phyloP scores from a whole-genome alignment of 2,329 filamentous ascomycete species.

The Exserohilum turcica region DNA sequence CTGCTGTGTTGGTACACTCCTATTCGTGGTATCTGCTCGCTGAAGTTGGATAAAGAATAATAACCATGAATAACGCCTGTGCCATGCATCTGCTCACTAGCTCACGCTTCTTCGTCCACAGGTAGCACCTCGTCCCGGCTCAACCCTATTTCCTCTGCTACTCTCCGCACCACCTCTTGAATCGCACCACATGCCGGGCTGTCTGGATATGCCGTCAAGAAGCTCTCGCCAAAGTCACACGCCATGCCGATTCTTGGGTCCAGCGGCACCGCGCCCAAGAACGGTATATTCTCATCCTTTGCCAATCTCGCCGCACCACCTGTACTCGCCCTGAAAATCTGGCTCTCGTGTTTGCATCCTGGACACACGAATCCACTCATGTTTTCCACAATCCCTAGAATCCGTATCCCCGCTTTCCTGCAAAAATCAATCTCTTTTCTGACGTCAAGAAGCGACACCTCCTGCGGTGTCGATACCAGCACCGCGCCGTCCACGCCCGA shows the following conservation, averaged over 20 bases:
- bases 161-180: conserved; percentile 74
- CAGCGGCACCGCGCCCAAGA: conserved; percentile 85
- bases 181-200: conserved; percentile 88
- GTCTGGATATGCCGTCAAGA: conserved; percentile 90
- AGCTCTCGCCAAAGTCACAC: conserved; percentile 97
- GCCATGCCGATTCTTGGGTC: conserved; percentile 95
- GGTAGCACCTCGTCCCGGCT: conserved; percentile 35
- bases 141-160: conserved; percentile 58
- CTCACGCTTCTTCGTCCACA: conserved; percentile 23
- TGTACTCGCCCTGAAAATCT: conserved; percentile 91
- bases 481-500: conserved; percentile 93
- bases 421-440: conserved; percentile 98
- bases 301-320: conserved; percentile 83
- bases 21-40: too few relatives aligned
- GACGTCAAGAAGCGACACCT: conserved; percentile 89
- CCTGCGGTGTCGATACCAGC: conserved; percentile 92
- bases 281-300: conserved; percentile 84
- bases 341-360: conserved; percentile 76
- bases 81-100: background rate
- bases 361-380: conserved; percentile 98
- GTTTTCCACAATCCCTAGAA: conserved; percentile 93
- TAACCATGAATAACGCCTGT: too few relatives aligned
- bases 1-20: too few relatives aligned
- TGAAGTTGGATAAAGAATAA: too few relatives aligned
- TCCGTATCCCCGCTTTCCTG: conserved; percentile 84